Evolutionary conservation across 768 basidiomycete genomes (phyloP).

Genomic region (Agrocybe pediades): DNA sequence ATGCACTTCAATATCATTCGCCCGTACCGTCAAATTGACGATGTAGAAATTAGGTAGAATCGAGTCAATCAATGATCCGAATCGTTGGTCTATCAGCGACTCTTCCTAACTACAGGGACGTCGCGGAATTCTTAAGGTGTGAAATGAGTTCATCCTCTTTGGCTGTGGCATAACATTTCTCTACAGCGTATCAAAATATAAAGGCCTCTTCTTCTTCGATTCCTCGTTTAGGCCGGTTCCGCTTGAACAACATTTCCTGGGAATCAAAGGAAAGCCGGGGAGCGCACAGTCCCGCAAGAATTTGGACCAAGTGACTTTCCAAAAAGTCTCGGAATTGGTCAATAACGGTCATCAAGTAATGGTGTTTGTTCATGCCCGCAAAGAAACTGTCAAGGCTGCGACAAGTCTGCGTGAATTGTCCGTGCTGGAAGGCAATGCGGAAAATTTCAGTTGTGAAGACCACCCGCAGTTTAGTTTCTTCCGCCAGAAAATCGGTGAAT

Average conservation of each 20-base stretch:
- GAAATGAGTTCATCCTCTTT: conserved; percentile 9
- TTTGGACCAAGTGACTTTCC: conserved; percentile 83
- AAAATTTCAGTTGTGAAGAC: conserved; percentile 80
- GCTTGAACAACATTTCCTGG: conserved; percentile 95
- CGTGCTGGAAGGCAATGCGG: conserved; percentile 64
- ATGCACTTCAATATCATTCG: background rate
- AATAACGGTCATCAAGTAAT: conserved; percentile 96
- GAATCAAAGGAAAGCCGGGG: conserved; percentile 86
- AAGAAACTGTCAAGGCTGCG: conserved; percentile 96
- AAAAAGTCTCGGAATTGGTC: conserved; percentile 89
- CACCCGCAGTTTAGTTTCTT: conserved; percentile 80
- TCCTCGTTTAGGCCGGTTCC: conserved; percentile 96
- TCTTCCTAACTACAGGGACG: conserved; percentile 95
- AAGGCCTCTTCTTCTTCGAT: conserved; percentile 96
- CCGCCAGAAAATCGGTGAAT: conserved; percentile 75
- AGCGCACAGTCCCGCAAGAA: conserved; percentile 76
- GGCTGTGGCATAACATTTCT: background rate
- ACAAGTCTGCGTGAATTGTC: conserved; percentile 79
- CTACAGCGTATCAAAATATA: conserved; percentile 79
- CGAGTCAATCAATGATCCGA: conserved; percentile 92
- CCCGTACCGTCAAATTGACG: background rate
- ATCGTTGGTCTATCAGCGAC: conserved; percentile 97
- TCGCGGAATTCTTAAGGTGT: conserved; percentile 91
- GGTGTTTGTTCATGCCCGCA: conserved; percentile 98
- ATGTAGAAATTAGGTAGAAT: conserved; percentile 73